Base-by-base conservation (phyloP, 2,329 filamentous ascomycete species). In the Colletotrichum coccodes region DNA sequence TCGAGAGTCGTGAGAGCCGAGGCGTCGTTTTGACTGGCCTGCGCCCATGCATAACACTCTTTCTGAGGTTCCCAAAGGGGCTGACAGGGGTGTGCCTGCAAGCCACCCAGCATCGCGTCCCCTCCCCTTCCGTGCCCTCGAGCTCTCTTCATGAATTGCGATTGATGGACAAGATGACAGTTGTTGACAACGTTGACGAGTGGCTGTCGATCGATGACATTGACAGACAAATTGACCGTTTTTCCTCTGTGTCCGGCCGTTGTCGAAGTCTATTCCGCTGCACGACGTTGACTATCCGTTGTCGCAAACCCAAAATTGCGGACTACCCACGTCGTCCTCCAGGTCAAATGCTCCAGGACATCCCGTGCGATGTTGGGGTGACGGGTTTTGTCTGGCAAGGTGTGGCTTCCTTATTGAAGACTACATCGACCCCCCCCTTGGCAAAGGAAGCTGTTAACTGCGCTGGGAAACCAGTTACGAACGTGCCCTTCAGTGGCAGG, bases 11-110 rank as follows among this genome's bases (percentile, higher is more conserved):
- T n/a, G 26, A 36, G 50, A 40, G 60, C 60, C 52, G 60, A 66
- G 60, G 30, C 38, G 18, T 53, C 30, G 12, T n/a, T 28, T 26
- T 64, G 4, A 53, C 12, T 68, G 60, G 64, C 18, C 26, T 14
- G 34, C 6, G 11, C 53, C 42, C 52, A 42, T 64, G 61, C 53
- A 50, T 36, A 14, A 44, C 26, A 46, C 34, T 12, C 44, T 42
- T 32, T 32, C 14, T 23, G 12, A 53, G 44, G n/a, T 53, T 23
- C 53, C 23, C 32, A 53, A 28, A 30, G 6, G 23, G 0, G 3
- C 11, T 23, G 36, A 28, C 65, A 68, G 40, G 65, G 65, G 26
- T 21, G 40, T 68, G 65, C 65, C 65, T 68, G 53, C 38, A 47
- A 62, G 38, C 53, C 23, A 9, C 8, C 44, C 44, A 30, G 60